Evolutionary conservation across 108 stramenopile species (phyloP).

Genomic region (Discostella pseudostelligera): DNA sequence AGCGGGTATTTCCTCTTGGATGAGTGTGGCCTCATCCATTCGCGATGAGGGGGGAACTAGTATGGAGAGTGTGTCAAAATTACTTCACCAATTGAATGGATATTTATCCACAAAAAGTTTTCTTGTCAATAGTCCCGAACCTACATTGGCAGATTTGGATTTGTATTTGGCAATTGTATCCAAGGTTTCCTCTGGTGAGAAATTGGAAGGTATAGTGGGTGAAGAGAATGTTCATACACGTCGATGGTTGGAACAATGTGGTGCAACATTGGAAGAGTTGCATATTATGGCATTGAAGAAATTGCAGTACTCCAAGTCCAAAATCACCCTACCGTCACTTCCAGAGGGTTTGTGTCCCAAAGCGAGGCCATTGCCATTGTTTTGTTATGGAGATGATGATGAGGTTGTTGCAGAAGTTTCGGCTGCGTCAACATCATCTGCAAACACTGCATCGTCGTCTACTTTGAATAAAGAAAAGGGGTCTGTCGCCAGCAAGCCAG

Average conservation of each 20-base stretch:
- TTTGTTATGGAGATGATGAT: slow-evolving; percentile 72
- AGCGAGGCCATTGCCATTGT: slow-evolving; percentile 40
- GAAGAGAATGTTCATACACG: slow-evolving; percentile 28
- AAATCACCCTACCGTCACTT: slow-evolving; percentile 15
- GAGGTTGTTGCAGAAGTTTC: slow-evolving; percentile 35
- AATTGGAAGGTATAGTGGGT: slow-evolving; percentile 18
- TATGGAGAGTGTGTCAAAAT: slow-evolving; percentile 15
- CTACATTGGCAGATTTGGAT: slow-evolving; percentile 75
- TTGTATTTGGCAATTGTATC: slow-evolving; percentile 54
- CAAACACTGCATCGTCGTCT: not conserved
- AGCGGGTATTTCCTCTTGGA: slow-evolving; percentile 73
- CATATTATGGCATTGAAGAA: slow-evolving; percentile 22
- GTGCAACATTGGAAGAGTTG: slow-evolving; percentile 29
- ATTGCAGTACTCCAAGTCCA: slow-evolving; percentile 22
- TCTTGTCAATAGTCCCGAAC: slow-evolving; percentile 50
- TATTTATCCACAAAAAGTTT: slow-evolving; percentile 67
- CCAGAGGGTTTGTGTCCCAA: slow-evolving; percentile 23
- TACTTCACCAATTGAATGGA: slow-evolving; percentile 48
- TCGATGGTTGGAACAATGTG: slow-evolving; percentile 62
- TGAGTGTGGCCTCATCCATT: slow-evolving; percentile 65
- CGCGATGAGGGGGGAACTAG: slow-evolving; percentile 13
- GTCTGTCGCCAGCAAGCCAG: slow-evolving; percentile 1
- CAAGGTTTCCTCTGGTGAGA: slow-evolving; percentile 6
- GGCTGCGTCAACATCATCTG: not conserved
- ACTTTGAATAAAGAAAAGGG: slow-evolving; percentile 13